Percentiles rank a stretch among this genome's conserved stretches.
phyloP scores from a whole-genome alignment of 129 eudicot species.

The Flaveria sonorensis region DNA sequence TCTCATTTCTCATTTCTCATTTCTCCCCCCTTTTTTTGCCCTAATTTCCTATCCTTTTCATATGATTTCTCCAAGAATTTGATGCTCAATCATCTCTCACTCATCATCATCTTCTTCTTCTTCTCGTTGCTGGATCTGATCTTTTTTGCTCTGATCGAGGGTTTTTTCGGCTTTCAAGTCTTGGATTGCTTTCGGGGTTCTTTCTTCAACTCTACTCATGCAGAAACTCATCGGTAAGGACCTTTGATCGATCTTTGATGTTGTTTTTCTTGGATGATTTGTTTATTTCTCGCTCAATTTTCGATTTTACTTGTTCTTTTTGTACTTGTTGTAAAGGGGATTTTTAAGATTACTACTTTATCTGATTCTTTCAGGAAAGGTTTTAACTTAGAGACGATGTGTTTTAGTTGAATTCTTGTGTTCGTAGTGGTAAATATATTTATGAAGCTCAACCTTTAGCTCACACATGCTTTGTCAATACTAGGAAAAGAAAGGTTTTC shows the following conservation, averaged over 20 bases:
- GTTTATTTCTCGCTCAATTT: slow-evolving; percentile 4
- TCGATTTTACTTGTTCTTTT: slow-evolving; percentile 2
- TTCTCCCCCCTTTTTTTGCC: slow-evolving; percentile 57
- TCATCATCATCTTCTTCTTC: slow-evolving; percentile 19
- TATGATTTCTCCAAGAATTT: slow-evolving; percentile 29
- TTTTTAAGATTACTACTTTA: slow-evolving; percentile 1
- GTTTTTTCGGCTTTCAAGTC: slow-evolving; percentile 37
- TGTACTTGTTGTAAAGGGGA: background rate
- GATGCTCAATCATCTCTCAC: slow-evolving; percentile 38
- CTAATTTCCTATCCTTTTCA: slow-evolving; percentile 30
- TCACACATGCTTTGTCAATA: background rate
- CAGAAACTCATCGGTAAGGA: slow-evolving; percentile 64
- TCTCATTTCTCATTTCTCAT: slow-evolving; percentile 26
- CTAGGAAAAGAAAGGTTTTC: background rate
- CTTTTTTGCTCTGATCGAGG: slow-evolving; percentile 67
- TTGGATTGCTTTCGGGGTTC: slow-evolving; percentile 37
- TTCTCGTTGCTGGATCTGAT: slow-evolving; percentile 44
- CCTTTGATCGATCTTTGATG: slow-evolving; percentile 20
- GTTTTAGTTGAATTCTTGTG: background rate
- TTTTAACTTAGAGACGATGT: background rate
- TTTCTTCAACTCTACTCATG: slow-evolving; percentile 46
- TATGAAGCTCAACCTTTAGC: background rate
- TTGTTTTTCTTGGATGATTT: background rate
- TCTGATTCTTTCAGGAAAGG: background rate
- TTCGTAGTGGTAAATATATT: background rate